A percentile compares a stretch with the other conserved stretches of the same genome.
These are phyloP conservation scores for Pezicula neosporulosa DNA, from an alignment of 2,329 filamentous ascomycete species.

Conservation along the genomic window DNA sequence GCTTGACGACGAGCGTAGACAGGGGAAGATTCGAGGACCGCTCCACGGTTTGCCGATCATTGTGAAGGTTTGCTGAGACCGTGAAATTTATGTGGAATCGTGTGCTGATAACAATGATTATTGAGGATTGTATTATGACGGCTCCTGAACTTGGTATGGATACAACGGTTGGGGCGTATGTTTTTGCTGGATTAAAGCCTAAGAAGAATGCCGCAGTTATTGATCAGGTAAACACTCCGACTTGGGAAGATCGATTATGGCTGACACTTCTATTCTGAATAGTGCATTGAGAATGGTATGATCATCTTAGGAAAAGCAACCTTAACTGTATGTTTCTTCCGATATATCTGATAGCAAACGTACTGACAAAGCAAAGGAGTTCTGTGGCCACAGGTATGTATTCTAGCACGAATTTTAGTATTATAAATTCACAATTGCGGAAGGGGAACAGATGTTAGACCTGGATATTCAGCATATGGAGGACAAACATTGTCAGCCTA, in stretches of 20 bases:
- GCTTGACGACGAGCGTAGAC: constrained; percentile 41
- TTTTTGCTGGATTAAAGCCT: constrained; percentile 43
- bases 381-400: constrained; percentile 4
- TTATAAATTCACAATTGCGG: constrained; percentile 42
- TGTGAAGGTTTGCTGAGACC: constrained; percentile 37
- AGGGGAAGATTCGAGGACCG: constrained; percentile 43
- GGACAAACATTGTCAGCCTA: constrained; percentile 46
- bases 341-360: not conserved
- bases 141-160: constrained; percentile 49
- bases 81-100: constrained; percentile 41
- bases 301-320: constrained; percentile 40
- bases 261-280: constrained; percentile 39
- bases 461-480: constrained; percentile 59
- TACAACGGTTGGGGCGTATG: constrained; percentile 56
- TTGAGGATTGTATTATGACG: constrained; percentile 51
- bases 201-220: not conserved
- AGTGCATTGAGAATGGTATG: constrained; percentile 52
- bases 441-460: constrained; percentile 48
- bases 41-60: constrained; percentile 61
- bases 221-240: not conserved
- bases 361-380: constrained; percentile 2
- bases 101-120: constrained; percentile 43
- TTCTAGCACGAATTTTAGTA: constrained; percentile 6
- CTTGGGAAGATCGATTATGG: constrained; percentile 62
- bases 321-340: constrained; percentile 24